Base-by-base conservation (phyloP, 441 rosid genomes). In the Adansonia rubrostipa region DNA sequence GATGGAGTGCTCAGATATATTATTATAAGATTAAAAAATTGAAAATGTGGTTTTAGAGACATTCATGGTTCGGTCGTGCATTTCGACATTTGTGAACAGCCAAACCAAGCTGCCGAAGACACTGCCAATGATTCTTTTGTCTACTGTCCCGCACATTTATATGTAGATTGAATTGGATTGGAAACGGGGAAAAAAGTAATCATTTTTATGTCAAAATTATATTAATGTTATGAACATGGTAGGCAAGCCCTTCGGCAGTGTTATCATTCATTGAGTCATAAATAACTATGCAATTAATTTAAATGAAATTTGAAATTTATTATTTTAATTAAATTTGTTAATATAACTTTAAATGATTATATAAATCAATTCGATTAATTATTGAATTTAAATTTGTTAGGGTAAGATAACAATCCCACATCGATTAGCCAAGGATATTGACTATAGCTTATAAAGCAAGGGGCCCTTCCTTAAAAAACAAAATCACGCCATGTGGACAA, bases 21-120 rank as follows among this genome's bases (percentile, higher is more conserved):
- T 57, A 7, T 6, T 3, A 7, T 7, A 57, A 7, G 5, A 17
- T 19, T 0, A 17, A 58, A 9, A 57, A 20, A 33, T 11, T 33
- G 3, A 17, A 45, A 45, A 1, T 36, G 8, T 45, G 19, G 57
- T 11, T 10, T 11, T 10, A 51, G 47, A 28, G 9, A 5, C 64
- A 72, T 11, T 56, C 64, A 33, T 36, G 47, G 50, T 36, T 54
- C 36, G 50, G 47, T 72, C 63, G 62, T 36, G 76, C 45, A 71
- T 56, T 15, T 56, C 60, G 8, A 20, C 20, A 28, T 65, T 15
- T 40, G 24, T 65, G 70, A 22, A 47, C 73, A 20, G 9, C 71
- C n/a, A 20, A 20, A 42, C 71, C 17, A 20, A 20, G 20, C 14
- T 20, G 2, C 33, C 2, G 51, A 47, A 10, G 9, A 47, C 9